Base-by-base conservation (phyloP, 331 rosid genomes). In the Pyrus hybrid region DNA sequence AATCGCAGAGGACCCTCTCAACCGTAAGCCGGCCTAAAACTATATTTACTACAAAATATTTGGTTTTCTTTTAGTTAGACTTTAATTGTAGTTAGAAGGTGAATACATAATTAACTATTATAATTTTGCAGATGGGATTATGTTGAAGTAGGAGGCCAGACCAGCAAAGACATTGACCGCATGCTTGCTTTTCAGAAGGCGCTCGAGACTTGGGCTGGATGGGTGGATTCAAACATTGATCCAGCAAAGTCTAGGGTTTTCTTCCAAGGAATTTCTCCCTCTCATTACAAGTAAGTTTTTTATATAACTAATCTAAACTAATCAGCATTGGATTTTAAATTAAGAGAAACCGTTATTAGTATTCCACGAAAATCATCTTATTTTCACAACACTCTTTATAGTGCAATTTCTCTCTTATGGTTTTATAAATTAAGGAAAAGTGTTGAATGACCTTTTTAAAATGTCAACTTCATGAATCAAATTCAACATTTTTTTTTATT, bases 201-300 rank as follows among this genome's bases (percentile, higher is more conserved):
- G 63, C 90, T 94, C 5, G 76, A 5, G 5, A 94, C 99, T 28
- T 94, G 99, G 97, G 91, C 66, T 35, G 43, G 70, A 20, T 94
- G 99, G 99, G 90, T 94, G 29, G 95, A 92, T 62, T 6, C 81
- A 28, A 83, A 87, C 69, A 37, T 88, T 16, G 90, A 94, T 79
- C 87, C 95, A 72, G 0, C 85, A 20, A 88, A 64, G 71, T 84
- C 88, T 3, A 70, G 9, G 30, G 88, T 91, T 37, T 88, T 90
- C 91, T 94, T 90, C 80, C 97, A 92, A 84, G 99, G 99, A 25
- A 94, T 94, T 83, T 94, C 99, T 4, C 97, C 97, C 14, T 86
- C 97, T 70, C 99, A 94, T 80, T 91, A 91, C 90, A 91, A 91
- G 98, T 94, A 90, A 86, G 81, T 60, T 53, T 5, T 3, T 21